These are phyloP conservation scores for Myriangium duriaei DNA, from an alignment of 2,329 filamentous ascomycete genomes.

Conservation along the genomic window DNA sequence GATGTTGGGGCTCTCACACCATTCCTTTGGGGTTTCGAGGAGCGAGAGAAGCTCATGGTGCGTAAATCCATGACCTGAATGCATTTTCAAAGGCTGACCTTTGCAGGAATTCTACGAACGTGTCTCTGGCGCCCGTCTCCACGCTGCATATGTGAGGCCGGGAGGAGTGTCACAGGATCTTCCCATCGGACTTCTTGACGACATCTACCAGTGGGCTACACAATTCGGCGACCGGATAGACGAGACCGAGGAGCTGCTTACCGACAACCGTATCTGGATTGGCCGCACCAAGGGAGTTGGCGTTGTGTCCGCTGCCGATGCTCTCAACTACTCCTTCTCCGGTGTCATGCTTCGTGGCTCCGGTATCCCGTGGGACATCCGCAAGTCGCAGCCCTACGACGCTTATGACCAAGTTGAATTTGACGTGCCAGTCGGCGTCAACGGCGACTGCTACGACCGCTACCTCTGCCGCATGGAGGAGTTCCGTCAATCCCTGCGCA, in stretches of 20 bases:
- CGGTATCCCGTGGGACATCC: slow-evolving; percentile 89
- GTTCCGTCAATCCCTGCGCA: slow-evolving; percentile 94
- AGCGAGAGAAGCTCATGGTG: slow-evolving; percentile 99
- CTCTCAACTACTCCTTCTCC: slow-evolving; percentile 92
- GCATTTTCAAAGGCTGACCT: slow-evolving; percentile 10
- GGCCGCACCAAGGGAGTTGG: slow-evolving; percentile 82
- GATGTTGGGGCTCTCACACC: slow-evolving; percentile 96
- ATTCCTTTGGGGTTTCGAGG: slow-evolving; percentile 98
- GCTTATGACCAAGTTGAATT: slow-evolving; percentile 98
- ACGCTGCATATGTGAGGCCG: slow-evolving; percentile 91
- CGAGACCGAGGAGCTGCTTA: slow-evolving; percentile 96
- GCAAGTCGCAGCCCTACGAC: slow-evolving; percentile 94
- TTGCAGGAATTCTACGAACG: slow-evolving; percentile 96
- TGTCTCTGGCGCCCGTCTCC: slow-evolving; percentile 92
- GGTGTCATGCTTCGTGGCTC: slow-evolving; percentile 97
- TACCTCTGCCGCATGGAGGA: slow-evolving; percentile 99
- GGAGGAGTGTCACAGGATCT: slow-evolving; percentile 95
- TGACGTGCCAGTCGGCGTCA: slow-evolving; percentile 88
- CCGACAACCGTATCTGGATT: slow-evolving; percentile 99
- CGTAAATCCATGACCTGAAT: slow-evolving; percentile 19
- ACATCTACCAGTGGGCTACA: slow-evolving; percentile 99
- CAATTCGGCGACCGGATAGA: slow-evolving; percentile 98
- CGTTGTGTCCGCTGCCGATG: slow-evolving; percentile 80
- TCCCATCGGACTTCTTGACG: slow-evolving; percentile 83
- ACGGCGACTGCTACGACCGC: slow-evolving; percentile 98